Evolutionary conservation across 2,329 filamentous ascomycete genomes (phyloP).

Genomic region (Aspergillus chevalieri): DNA sequence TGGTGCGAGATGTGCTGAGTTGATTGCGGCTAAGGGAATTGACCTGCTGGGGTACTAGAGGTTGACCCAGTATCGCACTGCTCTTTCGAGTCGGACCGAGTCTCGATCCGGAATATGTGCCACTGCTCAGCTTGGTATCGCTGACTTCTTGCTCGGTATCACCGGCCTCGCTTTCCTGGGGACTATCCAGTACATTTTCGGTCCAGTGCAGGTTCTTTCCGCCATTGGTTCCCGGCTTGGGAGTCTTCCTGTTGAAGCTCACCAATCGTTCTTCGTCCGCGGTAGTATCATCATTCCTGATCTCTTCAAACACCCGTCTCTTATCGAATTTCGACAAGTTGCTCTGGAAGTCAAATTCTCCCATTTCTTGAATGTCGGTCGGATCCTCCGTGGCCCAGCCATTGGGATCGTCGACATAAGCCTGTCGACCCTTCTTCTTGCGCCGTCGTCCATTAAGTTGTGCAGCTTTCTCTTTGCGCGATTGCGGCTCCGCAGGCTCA

Average conservation of each 20-base stretch:
- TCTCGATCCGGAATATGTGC: slow-evolving; percentile 39
- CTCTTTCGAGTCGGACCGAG: slow-evolving; percentile 37
- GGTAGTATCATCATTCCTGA: slow-evolving; percentile 78
- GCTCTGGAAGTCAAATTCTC: slow-evolving; percentile 88
- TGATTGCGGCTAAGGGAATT: slow-evolving; percentile 30
- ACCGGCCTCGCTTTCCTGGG: slow-evolving; percentile 68
- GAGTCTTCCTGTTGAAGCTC: slow-evolving; percentile 67
- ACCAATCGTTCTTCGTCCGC: slow-evolving; percentile 90
- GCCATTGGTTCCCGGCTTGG: slow-evolving; percentile 61
- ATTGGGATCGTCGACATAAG: slow-evolving; percentile 56
- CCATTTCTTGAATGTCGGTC: slow-evolving; percentile 86
- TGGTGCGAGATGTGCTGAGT: slow-evolving; percentile 31
- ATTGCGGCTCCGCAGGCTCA: slow-evolving; percentile 42
- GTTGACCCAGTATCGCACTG: slow-evolving; percentile 36
- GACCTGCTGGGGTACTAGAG: slow-evolving; percentile 29
- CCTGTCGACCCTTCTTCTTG: slow-evolving; percentile 39
- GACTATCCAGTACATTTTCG: slow-evolving; percentile 76
- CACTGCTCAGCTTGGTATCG: slow-evolving; percentile 41
- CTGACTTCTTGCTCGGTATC: slow-evolving; percentile 47
- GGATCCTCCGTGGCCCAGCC: slow-evolving; percentile 96
- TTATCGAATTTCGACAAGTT: slow-evolving; percentile 95
- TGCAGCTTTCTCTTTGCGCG: slow-evolving; percentile 22
- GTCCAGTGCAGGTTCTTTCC: slow-evolving; percentile 89
- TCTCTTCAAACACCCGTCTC: slow-evolving; percentile 81
- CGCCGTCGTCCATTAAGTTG: slow-evolving; percentile 36